These are phyloP conservation scores for Kazachstania sp. DNA, from an alignment of 1,139 yeast genomes.

Conservation along the genomic window DNA sequence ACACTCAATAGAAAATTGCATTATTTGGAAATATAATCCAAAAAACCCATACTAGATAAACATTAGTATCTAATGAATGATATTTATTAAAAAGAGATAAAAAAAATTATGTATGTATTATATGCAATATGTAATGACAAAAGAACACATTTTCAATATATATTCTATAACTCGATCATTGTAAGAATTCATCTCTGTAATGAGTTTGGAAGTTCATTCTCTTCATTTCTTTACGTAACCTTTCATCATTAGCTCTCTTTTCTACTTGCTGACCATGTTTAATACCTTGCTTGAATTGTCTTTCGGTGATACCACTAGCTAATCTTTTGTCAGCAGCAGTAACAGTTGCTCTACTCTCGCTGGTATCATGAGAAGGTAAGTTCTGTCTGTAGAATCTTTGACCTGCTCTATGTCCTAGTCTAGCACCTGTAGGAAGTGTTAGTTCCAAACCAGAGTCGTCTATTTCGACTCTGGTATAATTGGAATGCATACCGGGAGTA, in stretches of 20 bases:
- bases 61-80: too few species aligned
- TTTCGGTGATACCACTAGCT: constrained; percentile 36
- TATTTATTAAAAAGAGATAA: not conserved
- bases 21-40: not conserved
- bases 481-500: constrained; percentile 19
- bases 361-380: constrained; percentile 24
- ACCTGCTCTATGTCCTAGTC: constrained; percentile 57
- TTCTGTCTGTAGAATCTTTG: constrained; percentile 56
- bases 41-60: too few species aligned
- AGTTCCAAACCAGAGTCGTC: constrained; percentile 50
- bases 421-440: constrained; percentile 55
- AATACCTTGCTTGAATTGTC: constrained; percentile 37
- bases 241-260: constrained; percentile 40
- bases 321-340: constrained; percentile 53
- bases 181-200: constrained; percentile 55
- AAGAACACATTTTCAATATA: not conserved
- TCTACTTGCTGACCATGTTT: constrained; percentile 41
- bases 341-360: constrained; percentile 37
- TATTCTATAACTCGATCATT: constrained; percentile 6
- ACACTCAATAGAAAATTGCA: not conserved
- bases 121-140: not conserved
- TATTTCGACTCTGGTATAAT: constrained; percentile 34
- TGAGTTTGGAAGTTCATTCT: constrained; percentile 55
- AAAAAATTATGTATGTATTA: not conserved
- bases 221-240: constrained; percentile 41